A percentile compares a stretch with the other conserved stretches of the same genome.
phyloP scores from a whole-genome alignment of 306 rosid genomes.

The Ziziphus jujuba region DNA sequence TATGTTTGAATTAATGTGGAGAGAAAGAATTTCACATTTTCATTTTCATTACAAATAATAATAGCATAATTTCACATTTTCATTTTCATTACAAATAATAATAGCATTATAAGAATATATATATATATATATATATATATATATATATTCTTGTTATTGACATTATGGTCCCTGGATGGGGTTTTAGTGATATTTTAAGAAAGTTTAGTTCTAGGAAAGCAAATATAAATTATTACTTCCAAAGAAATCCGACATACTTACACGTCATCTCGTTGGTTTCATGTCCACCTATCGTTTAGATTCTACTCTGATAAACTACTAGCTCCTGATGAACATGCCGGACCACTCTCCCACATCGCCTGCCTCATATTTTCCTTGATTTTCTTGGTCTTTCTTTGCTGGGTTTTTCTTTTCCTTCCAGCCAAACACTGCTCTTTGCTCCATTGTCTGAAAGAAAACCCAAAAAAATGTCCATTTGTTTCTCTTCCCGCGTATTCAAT shows the following conservation, averaged over 20 bases:
- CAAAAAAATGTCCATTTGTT: conserved; percentile 59
- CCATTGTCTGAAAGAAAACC: not conserved
- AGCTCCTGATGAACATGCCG: conserved; percentile 10
- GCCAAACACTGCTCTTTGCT: not conserved
- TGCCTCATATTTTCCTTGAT: conserved; percentile 27
- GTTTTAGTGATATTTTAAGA: not conserved
- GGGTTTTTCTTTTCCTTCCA: conserved; percentile 3
- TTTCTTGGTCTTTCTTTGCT: not conserved
- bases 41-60: no score
- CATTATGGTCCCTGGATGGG: no score
- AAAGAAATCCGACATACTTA: not conserved
- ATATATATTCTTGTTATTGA: no score
- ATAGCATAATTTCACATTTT: no score
- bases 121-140: no score
- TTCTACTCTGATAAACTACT: conserved; percentile 17
- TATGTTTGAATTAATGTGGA: no score
- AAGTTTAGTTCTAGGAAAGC: not conserved
- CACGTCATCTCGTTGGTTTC: conserved; percentile 31
- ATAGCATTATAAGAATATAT: no score
- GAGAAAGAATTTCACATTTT: no score
- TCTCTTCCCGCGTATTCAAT: conserved; percentile 50
- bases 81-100: no score
- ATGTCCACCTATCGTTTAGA: conserved; percentile 46
- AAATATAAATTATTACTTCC: not conserved
- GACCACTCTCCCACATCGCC: conserved; percentile 19